Base-by-base conservation (phyloP, 2,329 filamentous ascomycete genomes). In the Penicillium sp. region DNA sequence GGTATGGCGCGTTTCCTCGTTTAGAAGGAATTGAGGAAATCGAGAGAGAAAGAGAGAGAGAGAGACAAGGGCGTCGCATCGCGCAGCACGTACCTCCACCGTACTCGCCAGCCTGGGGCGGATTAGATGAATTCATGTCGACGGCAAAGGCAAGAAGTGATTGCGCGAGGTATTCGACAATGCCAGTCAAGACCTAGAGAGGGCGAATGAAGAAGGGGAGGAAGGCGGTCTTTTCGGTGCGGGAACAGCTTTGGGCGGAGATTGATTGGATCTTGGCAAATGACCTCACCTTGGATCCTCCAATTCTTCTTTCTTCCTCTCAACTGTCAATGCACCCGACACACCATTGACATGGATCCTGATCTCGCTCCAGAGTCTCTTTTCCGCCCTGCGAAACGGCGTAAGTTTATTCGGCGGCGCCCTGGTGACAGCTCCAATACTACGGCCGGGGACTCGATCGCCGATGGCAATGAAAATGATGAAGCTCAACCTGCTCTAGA, bases 321-420 rank as follows among this genome's bases (percentile, higher is more conserved):
- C 24, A 26, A 26, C 24, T 26, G 5, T 26, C 24, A 26, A 26
- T 26, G 5, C 24, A 26, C 24, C 24, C 24, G 24, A 26, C 24
- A 18, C 29, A 59, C 5, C 3, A 73, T 73, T 70, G 63, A 71
- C 41, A 54, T 64, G 2, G 62, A 71, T 18, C 34, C 53, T 7
- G 53, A 59, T 16, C 29, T 54, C 36, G 33, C 53, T 0, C 54
- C 68, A 4, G 68, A 71, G 39, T 60, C 74, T 6, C 55, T 76
- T 12, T 80, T 81, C 58, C 72, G 79, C 29, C 71, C 78, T 15
- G 71, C 71, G 7, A 82, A 82, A 67, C 74, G 75, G 49, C 72
- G 78, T 54, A 82, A 79, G 61, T 75, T 79, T 48, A 69, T 77
- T 56, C 77, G 79, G 50, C 77, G 75, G 58, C 74, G 78, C 47